Percentiles rank a stretch among this genome's conserved stretches.
Evolutionary conservation across 1,284 basidiomycete genomes (phyloP).

Genomic region (Ceratobasidium papillatum): DNA sequence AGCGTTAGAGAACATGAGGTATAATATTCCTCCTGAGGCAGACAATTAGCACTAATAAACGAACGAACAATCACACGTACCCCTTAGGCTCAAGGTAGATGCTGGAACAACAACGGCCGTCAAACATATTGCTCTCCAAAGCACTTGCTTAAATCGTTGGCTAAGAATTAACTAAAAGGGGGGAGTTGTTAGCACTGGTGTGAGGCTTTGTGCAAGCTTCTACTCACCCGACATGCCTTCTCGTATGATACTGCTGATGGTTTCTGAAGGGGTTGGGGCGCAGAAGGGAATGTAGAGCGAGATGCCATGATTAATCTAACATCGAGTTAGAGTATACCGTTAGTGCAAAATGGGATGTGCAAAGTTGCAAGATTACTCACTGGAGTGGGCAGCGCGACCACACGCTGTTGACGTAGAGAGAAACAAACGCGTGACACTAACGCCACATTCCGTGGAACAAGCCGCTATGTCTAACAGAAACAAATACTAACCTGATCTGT

Average conservation of each 20-base stretch:
- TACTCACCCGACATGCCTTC: conserved; percentile 36
- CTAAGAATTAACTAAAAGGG: conserved; percentile 18
- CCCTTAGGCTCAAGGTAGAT: conserved; percentile 19
- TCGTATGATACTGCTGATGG: conserved; percentile 30
- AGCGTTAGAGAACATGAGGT: conserved; percentile 4
- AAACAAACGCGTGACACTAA: conserved; percentile 8
- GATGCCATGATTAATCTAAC: background rate
- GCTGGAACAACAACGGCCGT: background rate
- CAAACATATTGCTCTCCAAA: background rate
- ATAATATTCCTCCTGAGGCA: background rate
- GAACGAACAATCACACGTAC: background rate
- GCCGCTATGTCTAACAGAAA: background rate
- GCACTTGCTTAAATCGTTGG: conserved; percentile 23
- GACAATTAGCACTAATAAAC: background rate
- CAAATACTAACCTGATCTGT: conserved; percentile 46
- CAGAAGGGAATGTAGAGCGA: conserved; percentile 23
- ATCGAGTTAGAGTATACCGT: background rate
- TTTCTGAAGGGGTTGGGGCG: conserved; percentile 26
- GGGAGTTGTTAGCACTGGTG: background rate
- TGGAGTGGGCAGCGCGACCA: background rate
- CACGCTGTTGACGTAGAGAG: conserved; percentile 17
- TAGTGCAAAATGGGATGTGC: no score
- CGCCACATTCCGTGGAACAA: background rate
- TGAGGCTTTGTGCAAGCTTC: no score
- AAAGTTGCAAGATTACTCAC: background rate